Percentiles rank a stretch among this genome's conserved stretches.
These are phyloP conservation scores for Apophysomyces variabilis DNA, from an alignment of 371 early-diverging fungal genomes.

Conservation along the genomic window DNA sequence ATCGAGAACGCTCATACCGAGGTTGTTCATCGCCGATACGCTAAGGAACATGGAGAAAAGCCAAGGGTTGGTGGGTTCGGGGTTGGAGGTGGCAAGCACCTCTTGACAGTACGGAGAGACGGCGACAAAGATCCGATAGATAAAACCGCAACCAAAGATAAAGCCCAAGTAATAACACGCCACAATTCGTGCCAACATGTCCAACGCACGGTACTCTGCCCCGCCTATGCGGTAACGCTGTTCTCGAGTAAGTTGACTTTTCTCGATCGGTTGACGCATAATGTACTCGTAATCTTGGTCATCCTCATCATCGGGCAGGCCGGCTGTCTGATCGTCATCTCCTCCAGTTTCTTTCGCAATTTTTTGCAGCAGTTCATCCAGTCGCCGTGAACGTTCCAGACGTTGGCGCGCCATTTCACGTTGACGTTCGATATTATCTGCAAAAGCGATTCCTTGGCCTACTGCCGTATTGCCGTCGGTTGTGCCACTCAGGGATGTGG, in stretches of 20 bases:
- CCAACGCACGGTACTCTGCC: slow-evolving; percentile 48
- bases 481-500: slow-evolving; percentile 7
- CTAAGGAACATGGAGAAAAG: slow-evolving; percentile 40
- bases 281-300: slow-evolving; percentile 15
- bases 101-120: slow-evolving; percentile 34
- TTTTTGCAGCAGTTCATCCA: slow-evolving; percentile 29
- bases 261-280: slow-evolving; percentile 33
- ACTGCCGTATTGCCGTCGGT: slow-evolving; percentile 10
- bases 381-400: slow-evolving; percentile 29
- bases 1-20: slow-evolving; percentile 38
- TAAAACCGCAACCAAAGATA: slow-evolving; percentile 30
- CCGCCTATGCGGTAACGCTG: slow-evolving; percentile 48
- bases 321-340: neutral
- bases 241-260: slow-evolving; percentile 40
- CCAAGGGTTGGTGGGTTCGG: slow-evolving; percentile 39
- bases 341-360: slow-evolving; percentile 11
- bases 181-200: slow-evolving; percentile 36
- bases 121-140: slow-evolving; percentile 38
- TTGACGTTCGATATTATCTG: slow-evolving; percentile 41
- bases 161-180: slow-evolving; percentile 35
- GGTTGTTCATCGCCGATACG: slow-evolving; percentile 43
- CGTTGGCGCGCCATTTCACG: slow-evolving; percentile 34
- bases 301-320: slow-evolving; percentile 6
- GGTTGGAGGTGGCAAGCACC: slow-evolving; percentile 24
- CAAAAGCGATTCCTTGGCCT: slow-evolving; percentile 24